phyloP scores from a whole-genome alignment of 345 rosid species.

The Combretum micranthum region DNA sequence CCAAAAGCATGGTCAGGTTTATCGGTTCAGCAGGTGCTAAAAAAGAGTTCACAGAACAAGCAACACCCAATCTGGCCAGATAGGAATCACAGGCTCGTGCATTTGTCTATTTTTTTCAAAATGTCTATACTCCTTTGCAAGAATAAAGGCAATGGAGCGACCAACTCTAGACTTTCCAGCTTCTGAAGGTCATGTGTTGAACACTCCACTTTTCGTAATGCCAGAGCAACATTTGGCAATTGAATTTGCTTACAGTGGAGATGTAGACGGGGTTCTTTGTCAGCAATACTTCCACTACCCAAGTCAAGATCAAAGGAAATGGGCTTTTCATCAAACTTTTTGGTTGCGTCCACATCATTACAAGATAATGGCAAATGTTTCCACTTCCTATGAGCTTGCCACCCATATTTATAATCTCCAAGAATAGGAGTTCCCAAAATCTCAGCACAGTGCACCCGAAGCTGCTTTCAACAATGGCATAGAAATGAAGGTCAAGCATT shows the following conservation, averaged over 20 bases:
- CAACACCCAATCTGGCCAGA: no score
- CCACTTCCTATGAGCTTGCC: conserved; percentile 70
- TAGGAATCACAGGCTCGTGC: background rate
- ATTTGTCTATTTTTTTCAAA: conserved; percentile 27
- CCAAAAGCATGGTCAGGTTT: no score
- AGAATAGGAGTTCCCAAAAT: conserved; percentile 87
- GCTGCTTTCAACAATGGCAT: conserved; percentile 18
- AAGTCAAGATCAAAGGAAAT: conserved; percentile 63
- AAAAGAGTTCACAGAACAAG: no score
- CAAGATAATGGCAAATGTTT: conserved; percentile 21
- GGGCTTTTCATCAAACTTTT: conserved; percentile 12
- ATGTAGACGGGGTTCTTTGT: conserved; percentile 69
- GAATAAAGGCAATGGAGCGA: conserved; percentile 75
- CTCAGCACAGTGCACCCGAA: conserved; percentile 95
- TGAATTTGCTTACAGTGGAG: conserved; percentile 79
- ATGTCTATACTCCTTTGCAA: conserved; percentile 73
- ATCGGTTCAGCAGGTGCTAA: no score
- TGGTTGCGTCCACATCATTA: conserved; percentile 10
- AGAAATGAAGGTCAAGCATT: conserved; percentile 2
- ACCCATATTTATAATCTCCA: conserved; percentile 87
- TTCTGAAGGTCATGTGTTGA: conserved; percentile 41
- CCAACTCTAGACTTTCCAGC: conserved; percentile 42
- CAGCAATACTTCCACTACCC: conserved; percentile 64
- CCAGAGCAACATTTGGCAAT: conserved; percentile 62
- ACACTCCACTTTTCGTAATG: conserved; percentile 29